These are phyloP conservation scores for Hypoxylon sp. DNA, from an alignment of 2,329 filamentous ascomycete genomes.

Conservation along the genomic window DNA sequence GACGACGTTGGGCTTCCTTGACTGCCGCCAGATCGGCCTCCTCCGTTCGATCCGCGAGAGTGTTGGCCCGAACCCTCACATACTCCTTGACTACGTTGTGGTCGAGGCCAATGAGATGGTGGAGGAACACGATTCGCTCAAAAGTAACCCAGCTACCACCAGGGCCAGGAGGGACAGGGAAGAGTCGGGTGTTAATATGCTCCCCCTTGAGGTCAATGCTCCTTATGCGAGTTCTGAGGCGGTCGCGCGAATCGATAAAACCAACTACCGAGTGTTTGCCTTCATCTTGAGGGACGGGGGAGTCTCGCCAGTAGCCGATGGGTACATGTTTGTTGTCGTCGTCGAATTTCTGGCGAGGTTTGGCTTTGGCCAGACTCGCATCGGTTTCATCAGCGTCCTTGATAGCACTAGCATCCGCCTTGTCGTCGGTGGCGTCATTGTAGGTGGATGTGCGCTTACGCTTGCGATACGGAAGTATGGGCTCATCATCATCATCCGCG, in stretches of 20 bases:
- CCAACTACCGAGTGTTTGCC: constrained; percentile 71
- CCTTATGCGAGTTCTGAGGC: constrained; percentile 70
- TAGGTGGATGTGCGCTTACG: constrained; percentile 67
- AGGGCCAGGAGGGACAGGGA: constrained; percentile 65
- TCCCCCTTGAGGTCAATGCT: constrained; percentile 62
- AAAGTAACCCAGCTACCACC: constrained; percentile 75
- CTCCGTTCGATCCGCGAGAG: constrained; percentile 49
- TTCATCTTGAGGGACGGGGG: constrained; percentile 60
- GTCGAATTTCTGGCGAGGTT: constrained; percentile 46
- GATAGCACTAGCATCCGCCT: constrained; percentile 55
- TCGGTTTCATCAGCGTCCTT: constrained; percentile 52
- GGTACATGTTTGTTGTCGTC: constrained; percentile 60
- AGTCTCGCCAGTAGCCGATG: constrained; percentile 72
- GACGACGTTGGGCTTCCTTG: constrained; percentile 60
- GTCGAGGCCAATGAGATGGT: constrained; percentile 67
- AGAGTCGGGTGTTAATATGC: constrained; percentile 60
- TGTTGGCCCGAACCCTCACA: constrained; percentile 65
- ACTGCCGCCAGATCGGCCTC: constrained; percentile 59
- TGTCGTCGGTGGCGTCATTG: constrained; percentile 63
- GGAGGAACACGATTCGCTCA: constrained; percentile 69
- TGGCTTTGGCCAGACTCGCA: constrained; percentile 46
- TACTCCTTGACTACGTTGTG: constrained; percentile 73
- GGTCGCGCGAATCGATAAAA: constrained; percentile 72
- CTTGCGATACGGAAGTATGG: constrained; percentile 62
- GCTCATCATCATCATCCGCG: constrained; percentile 55